Conservation (phyloP, 2,329 filamentous ascomycete genomes). For the Fusarium albidum region DNA sequence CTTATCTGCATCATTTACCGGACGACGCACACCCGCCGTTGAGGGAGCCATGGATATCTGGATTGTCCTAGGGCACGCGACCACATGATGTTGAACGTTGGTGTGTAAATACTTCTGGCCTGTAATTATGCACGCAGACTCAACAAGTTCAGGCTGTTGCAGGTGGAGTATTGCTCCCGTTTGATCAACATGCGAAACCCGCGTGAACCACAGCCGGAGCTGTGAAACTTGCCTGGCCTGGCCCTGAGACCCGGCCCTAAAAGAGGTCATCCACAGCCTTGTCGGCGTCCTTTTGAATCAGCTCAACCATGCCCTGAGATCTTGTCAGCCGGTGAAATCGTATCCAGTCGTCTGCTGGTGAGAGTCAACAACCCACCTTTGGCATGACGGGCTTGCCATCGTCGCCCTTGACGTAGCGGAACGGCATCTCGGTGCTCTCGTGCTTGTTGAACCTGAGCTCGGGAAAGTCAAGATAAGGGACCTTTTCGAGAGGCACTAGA, state of each 20-base stretch:
- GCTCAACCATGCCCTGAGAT: slow-evolving; percentile 85
- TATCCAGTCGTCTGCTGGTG: too few relatives aligned
- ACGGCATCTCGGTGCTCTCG: slow-evolving; percentile 97
- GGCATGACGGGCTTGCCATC: slow-evolving; percentile 90
- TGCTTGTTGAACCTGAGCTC: slow-evolving; percentile 90
- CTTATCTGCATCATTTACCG: slow-evolving; percentile 45
- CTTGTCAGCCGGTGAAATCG: slow-evolving; percentile 34
- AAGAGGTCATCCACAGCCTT: slow-evolving; percentile 90
- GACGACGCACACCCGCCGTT: too few relatives aligned
- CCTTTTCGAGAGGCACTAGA: slow-evolving; percentile 77
- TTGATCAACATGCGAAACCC: too few relatives aligned
- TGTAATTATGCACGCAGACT: too few relatives aligned
- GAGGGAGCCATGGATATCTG: too few relatives aligned
- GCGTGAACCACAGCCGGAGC: neutral
- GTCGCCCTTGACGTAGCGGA: slow-evolving; percentile 85
- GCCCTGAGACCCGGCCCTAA: slow-evolving; percentile 45
- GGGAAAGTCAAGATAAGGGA: slow-evolving; percentile 86
- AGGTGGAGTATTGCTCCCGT: too few relatives aligned
- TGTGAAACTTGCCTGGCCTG: neutral
- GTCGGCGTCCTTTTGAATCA: slow-evolving; percentile 93
- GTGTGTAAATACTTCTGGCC: too few relatives aligned
- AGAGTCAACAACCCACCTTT: slow-evolving; percentile 63
- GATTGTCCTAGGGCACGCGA: too few relatives aligned
- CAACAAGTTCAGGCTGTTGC: too few relatives aligned
- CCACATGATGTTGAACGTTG: too few relatives aligned